These are phyloP conservation scores for Solanum chacoense DNA, from an alignment of 305 asterid species.

Conservation along the genomic window DNA sequence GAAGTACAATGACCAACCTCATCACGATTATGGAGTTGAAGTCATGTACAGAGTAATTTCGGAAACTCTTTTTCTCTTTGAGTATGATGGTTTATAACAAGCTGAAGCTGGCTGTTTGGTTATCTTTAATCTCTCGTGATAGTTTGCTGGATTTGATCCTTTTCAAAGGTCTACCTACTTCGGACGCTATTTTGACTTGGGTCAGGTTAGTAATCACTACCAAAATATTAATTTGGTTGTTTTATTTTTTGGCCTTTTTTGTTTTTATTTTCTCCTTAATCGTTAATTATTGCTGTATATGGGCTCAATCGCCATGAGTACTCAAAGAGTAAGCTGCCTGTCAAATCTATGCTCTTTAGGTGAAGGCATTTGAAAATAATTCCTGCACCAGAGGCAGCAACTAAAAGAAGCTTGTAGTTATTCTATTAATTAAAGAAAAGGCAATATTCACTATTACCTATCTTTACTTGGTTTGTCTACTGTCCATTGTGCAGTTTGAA, in stretches of 20 bases:
- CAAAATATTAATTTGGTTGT: neutral
- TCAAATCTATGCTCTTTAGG: neutral
- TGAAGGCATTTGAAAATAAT: neutral
- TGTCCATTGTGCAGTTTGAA: conserved; percentile 48
- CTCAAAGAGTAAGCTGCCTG: neutral
- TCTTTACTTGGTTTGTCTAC: conserved; percentile 1
- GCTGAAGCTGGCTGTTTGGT: neutral
- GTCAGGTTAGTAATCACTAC: conserved; percentile 56
- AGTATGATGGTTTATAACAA: neutral
- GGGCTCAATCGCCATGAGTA: neutral
- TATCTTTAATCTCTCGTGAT: conserved; percentile 7
- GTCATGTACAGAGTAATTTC: conserved; percentile 79
- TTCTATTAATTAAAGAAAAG: neutral
- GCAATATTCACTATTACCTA: neutral
- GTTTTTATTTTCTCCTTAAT: neutral
- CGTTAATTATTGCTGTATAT: neutral
- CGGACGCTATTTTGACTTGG: conserved; percentile 90
- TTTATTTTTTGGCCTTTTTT: neutral
- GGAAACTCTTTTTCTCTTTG: neutral
- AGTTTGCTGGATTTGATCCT: conserved; percentile 97
- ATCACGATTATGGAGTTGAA: conserved; percentile 87
- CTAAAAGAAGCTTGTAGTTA: neutral
- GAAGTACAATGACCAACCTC: conserved; percentile 84
- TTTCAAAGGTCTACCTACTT: conserved; percentile 92
- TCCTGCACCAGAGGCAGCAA: neutral